phyloP scores from a whole-genome alignment of 495 filamentous ascomycete genomes.

The Cryomyces antarcticus region DNA sequence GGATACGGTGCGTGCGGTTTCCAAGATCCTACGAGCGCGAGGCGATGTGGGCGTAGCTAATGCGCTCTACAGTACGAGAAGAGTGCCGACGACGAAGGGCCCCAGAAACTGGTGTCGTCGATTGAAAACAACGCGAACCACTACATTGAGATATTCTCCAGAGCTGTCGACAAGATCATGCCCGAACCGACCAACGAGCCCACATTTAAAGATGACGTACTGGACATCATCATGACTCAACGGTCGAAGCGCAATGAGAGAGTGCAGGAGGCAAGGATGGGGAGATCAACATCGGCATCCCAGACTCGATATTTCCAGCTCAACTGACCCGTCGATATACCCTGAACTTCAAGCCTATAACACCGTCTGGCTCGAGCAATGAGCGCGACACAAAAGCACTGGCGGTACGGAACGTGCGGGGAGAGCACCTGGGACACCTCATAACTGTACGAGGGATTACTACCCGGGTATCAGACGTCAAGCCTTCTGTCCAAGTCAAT shows the following conservation, averaged over 20 bases:
- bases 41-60: neutral
- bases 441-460: constrained; percentile 92
- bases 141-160: constrained; percentile 78
- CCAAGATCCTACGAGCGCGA: neutral
- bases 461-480: constrained; percentile 91
- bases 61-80: constrained; percentile 43
- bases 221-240: constrained; percentile 89
- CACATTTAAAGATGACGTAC: constrained; percentile 91
- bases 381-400: constrained; percentile 52
- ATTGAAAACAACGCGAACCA: constrained; percentile 83
- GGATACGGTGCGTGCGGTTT: constrained; percentile 31
- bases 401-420: constrained; percentile 78
- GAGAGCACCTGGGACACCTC: constrained; percentile 76
- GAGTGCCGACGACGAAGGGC: constrained; percentile 32
- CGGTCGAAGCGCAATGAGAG: constrained; percentile 69
- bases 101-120: constrained; percentile 57
- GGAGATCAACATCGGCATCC: constrained; percentile 32
- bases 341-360: constrained; percentile 82
- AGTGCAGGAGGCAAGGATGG: constrained; percentile 44
- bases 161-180: constrained; percentile 73
- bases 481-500: constrained; percentile 89
- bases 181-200: constrained; percentile 59
- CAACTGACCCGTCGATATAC: constrained; percentile 87
- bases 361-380: constrained; percentile 43
- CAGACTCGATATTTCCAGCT: constrained; percentile 59